Percentiles rank a stretch among this genome's conserved stretches.
phyloP scores from a whole-genome alignment of 768 basidiomycete genomes.

The Leccinum aurantiacum region DNA sequence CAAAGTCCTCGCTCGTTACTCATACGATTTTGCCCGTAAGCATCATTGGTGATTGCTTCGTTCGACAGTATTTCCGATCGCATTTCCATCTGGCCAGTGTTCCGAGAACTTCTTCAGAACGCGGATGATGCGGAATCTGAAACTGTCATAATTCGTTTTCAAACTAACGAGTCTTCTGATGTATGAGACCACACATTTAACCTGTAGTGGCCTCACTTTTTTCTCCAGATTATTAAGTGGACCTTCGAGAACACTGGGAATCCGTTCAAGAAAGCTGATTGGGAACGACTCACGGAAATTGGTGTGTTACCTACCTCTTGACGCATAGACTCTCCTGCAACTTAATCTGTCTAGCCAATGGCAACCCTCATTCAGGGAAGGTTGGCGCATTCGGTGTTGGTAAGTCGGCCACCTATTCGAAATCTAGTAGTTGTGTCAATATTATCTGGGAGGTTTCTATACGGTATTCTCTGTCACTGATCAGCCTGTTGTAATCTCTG shows the following conservation, averaged over 20 bases:
- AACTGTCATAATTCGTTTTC: slow-evolving; percentile 73
- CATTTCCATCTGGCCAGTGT: slow-evolving; percentile 58
- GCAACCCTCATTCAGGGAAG: slow-evolving; percentile 92
- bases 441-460: slow-evolving; percentile 53
- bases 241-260: slow-evolving; percentile 55
- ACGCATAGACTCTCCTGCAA: not conserved
- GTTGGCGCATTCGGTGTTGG: slow-evolving; percentile 91
- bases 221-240: slow-evolving; percentile 22
- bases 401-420: slow-evolving; percentile 26
- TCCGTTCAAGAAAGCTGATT: slow-evolving; percentile 80
- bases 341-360: slow-evolving; percentile 56
- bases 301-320: slow-evolving; percentile 40
- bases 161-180: slow-evolving; percentile 40
- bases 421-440: slow-evolving; percentile 21
- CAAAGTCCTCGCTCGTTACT: slow-evolving; percentile 93
- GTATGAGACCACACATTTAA: slow-evolving; percentile 25
- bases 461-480: slow-evolving; percentile 80
- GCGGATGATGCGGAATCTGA: slow-evolving; percentile 45
- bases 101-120: slow-evolving; percentile 1
- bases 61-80: slow-evolving; percentile 33
- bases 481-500: slow-evolving; percentile 72
- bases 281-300: slow-evolving; percentile 88
- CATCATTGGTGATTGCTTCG: not conserved
- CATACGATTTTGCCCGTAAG: slow-evolving; percentile 81
- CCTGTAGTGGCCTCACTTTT: not conserved